These are phyloP conservation scores for Chenopodium album DNA, from an alignment of 148 eudicot genomes.

Conservation along the genomic window DNA sequence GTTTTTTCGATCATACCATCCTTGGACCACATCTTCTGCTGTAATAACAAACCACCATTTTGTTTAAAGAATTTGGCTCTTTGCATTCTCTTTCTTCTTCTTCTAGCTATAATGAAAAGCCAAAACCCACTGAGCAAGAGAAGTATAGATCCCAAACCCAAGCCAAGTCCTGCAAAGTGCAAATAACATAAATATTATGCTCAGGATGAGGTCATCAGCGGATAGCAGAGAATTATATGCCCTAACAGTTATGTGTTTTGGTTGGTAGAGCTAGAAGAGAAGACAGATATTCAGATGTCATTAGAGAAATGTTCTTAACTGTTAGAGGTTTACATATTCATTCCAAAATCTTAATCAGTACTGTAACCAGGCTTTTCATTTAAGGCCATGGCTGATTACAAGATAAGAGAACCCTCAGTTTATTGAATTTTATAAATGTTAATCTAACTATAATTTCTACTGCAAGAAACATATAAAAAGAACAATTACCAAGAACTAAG, in stretches of 20 bases:
- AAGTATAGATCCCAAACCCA: constrained; percentile 28
- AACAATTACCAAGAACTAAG: constrained; percentile 16
- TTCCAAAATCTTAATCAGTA: background rate
- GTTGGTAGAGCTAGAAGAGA: background rate
- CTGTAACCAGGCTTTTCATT: background rate
- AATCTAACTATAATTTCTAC: background rate
- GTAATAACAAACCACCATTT: constrained; percentile 30
- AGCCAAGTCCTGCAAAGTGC: constrained; percentile 18
- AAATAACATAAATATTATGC: background rate
- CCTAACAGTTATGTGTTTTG: background rate
- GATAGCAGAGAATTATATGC: background rate
- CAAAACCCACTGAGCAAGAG: constrained; percentile 15
- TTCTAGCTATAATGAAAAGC: constrained; percentile 10
- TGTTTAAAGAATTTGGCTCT: constrained; percentile 25
- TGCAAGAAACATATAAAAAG: background rate
- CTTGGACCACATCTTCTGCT: constrained; percentile 27
- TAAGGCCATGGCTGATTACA: background rate
- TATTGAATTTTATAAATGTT: background rate
- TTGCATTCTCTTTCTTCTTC: constrained; percentile 16
- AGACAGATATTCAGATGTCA: no score
- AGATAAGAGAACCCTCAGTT: no score
- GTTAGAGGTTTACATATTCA: background rate
- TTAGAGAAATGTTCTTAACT: no score
- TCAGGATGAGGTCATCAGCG: background rate
- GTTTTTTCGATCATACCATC: constrained; percentile 10